A percentile compares a stretch with the other conserved stretches of the same genome.
Conservation (phyloP, 1,284 basidiomycete genomes). For the Trametes pubescens region DNA sequence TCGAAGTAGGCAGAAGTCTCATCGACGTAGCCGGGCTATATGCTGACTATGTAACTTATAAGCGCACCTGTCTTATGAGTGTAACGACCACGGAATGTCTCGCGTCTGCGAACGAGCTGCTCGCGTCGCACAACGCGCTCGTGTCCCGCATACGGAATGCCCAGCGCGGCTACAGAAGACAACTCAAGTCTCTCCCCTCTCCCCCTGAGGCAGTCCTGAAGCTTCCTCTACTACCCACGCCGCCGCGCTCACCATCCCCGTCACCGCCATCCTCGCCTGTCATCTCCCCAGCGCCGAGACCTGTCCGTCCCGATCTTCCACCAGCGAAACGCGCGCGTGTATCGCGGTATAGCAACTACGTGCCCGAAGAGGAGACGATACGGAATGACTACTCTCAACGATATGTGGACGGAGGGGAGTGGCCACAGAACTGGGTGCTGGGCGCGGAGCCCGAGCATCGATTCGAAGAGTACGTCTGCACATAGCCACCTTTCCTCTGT, state of each 20-base stretch:
- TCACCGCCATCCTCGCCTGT: slow-evolving; percentile 57
- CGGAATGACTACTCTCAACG: slow-evolving; percentile 93
- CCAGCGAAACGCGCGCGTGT: slow-evolving; percentile 75
- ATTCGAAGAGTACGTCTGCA: slow-evolving; percentile 86
- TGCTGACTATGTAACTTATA: neutral
- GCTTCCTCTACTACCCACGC: slow-evolving; percentile 58
- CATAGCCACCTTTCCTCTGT: neutral
- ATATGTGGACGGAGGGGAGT: slow-evolving; percentile 90
- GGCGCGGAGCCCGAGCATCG: slow-evolving; percentile 86
- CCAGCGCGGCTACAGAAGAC: slow-evolving; percentile 52
- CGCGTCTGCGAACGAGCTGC: slow-evolving; percentile 57
- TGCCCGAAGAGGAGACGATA: slow-evolving; percentile 93
- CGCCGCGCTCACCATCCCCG: slow-evolving; percentile 51
- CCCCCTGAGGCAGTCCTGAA: slow-evolving; percentile 51
- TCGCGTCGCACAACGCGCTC: slow-evolving; percentile 57
- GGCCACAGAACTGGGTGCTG: slow-evolving; percentile 91
- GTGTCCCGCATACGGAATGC: slow-evolving; percentile 50
- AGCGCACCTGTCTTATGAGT: slow-evolving; percentile 4
- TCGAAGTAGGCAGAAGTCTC: too few species aligned
- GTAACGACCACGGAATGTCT: slow-evolving; percentile 46
- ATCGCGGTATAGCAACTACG: slow-evolving; percentile 77
- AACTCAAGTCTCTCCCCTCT: slow-evolving; percentile 48
- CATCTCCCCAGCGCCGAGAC: slow-evolving; percentile 46
- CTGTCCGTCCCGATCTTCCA: slow-evolving; percentile 63
- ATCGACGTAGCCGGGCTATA: too few species aligned